Percentiles rank a stretch among this genome's conserved stretches.
Evolutionary conservation across 2,329 filamentous ascomycete species (phyloP).

Genomic region (Amylocarpus encephaloides): DNA sequence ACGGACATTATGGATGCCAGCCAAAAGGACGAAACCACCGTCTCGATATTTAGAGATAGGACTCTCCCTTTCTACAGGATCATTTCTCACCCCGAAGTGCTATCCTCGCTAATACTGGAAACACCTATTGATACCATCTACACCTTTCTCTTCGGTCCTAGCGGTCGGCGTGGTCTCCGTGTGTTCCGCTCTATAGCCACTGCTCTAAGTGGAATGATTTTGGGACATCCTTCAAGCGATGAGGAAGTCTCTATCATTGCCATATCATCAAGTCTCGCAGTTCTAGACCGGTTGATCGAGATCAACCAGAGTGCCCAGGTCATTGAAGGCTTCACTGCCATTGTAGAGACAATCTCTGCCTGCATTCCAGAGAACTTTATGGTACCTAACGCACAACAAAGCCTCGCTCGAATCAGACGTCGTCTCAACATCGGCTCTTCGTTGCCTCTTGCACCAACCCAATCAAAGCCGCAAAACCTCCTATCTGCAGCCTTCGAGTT

Average conservation of each 20-base stretch:
- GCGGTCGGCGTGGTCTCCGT: slow-evolving; percentile 32
- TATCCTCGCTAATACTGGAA: slow-evolving; percentile 38
- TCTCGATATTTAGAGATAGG: slow-evolving; percentile 23
- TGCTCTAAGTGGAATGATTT: slow-evolving; percentile 20
- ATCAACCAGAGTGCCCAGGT: slow-evolving; percentile 34
- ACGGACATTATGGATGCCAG: slow-evolving; percentile 17
- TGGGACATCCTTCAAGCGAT: slow-evolving; percentile 12
- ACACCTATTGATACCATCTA: slow-evolving; percentile 37
- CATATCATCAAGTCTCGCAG: slow-evolving; percentile 23
- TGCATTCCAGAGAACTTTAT: slow-evolving; percentile 20
- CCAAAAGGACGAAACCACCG: slow-evolving; percentile 10
- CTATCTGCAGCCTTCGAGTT: slow-evolving; percentile 22
- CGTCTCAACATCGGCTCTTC: slow-evolving; percentile 23
- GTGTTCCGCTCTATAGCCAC: slow-evolving; percentile 32
- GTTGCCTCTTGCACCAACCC: slow-evolving; percentile 17
- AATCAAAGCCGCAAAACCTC: slow-evolving; percentile 9
- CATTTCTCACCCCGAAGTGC: slow-evolving; percentile 36
- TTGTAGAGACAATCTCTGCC: slow-evolving; percentile 24
- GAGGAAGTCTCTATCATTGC: slow-evolving; percentile 16
- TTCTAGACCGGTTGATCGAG: slow-evolving; percentile 30
- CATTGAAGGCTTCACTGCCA: slow-evolving; percentile 21
- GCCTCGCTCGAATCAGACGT: slow-evolving; percentile 22
- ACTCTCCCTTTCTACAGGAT: slow-evolving; percentile 37
- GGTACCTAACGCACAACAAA: slow-evolving; percentile 17
- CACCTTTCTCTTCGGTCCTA: slow-evolving; percentile 38